Conservation (phyloP, 2,329 filamentous ascomycete species). For the Drechslerella coelobrocha region DNA sequence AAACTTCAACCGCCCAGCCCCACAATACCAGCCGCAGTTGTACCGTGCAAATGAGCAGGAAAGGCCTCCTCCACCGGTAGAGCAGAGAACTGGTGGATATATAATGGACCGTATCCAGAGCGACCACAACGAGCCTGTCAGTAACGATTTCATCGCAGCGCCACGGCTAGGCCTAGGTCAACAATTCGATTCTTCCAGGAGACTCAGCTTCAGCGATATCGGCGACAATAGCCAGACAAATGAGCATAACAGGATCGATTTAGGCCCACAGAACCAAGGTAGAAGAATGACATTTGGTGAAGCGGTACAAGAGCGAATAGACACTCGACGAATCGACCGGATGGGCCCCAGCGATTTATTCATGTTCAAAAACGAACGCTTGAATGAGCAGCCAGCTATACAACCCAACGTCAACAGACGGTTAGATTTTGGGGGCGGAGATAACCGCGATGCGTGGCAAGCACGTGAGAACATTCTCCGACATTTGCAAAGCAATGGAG, state of each 20-base stretch:
- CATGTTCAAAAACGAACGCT: too few relatives aligned
- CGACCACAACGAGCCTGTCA: too few relatives aligned
- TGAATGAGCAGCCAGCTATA: not conserved
- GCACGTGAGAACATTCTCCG: too few relatives aligned
- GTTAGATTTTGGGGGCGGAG: slow-evolving; percentile 1
- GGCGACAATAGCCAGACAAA: not conserved
- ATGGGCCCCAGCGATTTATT: too few relatives aligned
- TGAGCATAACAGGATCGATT: not conserved
- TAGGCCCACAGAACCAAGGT: not conserved
- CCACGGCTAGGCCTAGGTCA: not conserved
- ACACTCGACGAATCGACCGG: too few relatives aligned
- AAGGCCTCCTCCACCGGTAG: not conserved
- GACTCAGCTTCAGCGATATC: not conserved
- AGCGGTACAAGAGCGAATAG: not conserved
- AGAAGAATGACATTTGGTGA: not conserved
- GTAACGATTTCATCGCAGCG: too few relatives aligned
- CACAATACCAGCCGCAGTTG: not conserved
- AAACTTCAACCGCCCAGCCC: not conserved
- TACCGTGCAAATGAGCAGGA: not conserved
- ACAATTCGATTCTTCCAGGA: not conserved
- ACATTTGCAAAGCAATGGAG: too few relatives aligned
- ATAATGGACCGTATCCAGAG: not conserved
- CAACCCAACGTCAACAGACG: not conserved
- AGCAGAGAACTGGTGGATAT: not conserved
- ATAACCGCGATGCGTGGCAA: too few relatives aligned